phyloP scores from a whole-genome alignment of 2,329 filamentous ascomycete genomes.

The Calonectria hongkongensis region DNA sequence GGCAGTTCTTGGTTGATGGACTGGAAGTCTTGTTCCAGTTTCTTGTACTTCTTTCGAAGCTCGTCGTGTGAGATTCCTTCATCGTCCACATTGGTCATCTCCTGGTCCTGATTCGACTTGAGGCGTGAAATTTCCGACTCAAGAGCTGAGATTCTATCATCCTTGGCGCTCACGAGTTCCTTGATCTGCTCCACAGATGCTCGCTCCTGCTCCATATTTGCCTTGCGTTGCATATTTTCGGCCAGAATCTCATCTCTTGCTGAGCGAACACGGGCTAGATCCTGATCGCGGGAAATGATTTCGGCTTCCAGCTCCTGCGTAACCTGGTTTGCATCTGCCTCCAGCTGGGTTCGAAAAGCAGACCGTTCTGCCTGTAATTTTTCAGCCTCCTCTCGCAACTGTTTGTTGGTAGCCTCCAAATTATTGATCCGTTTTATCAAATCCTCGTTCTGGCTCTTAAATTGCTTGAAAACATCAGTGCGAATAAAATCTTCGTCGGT shows the following conservation, averaged over 20 bases:
- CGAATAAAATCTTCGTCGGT: constrained; percentile 96
- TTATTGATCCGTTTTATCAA: constrained; percentile 94
- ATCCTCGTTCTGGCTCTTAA: constrained; percentile 93
- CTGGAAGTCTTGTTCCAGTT: constrained; percentile 86
- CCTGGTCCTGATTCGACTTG: constrained; percentile 67
- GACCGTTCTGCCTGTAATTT: constrained; percentile 91
- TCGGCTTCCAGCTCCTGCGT: constrained; percentile 88
- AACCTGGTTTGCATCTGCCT: constrained; percentile 84
- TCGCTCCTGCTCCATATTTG: constrained; percentile 85
- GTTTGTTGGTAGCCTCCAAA: constrained; percentile 90
- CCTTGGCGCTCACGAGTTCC: constrained; percentile 86
- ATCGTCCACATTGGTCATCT: constrained; percentile 66
- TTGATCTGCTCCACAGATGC: constrained; percentile 83
- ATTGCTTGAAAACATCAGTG: constrained; percentile 93
- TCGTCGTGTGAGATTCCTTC: constrained; percentile 81
- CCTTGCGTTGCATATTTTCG: constrained; percentile 86
- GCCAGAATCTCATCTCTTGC: constrained; percentile 89
- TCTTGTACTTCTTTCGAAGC: constrained; percentile 82
- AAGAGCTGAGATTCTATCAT: constrained; percentile 86
- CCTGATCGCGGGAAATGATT: constrained; percentile 86
- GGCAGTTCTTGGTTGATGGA: constrained; percentile 91
- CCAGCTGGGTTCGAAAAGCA: constrained; percentile 85
- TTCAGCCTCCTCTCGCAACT: constrained; percentile 88
- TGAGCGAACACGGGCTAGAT: constrained; percentile 89
- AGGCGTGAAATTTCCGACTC: constrained; percentile 89